These are phyloP conservation scores for Athelia psychrophila DNA, from an alignment of 1,284 basidiomycete genomes.

Conservation along the genomic window DNA sequence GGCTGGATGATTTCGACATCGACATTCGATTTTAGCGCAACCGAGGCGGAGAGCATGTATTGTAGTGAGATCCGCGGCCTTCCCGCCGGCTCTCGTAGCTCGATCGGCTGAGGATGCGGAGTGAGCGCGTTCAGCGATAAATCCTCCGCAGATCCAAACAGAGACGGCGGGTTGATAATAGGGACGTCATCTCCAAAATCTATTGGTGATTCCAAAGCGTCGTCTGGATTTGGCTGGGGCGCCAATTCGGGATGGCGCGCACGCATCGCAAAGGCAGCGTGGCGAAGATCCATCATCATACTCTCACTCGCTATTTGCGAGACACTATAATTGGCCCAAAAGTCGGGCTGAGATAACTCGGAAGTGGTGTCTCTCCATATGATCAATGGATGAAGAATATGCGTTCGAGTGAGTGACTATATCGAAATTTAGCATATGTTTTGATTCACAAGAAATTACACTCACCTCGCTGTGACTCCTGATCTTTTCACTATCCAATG, in stretches of 20 bases:
- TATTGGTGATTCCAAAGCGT: background rate
- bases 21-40: slow-evolving; percentile 64
- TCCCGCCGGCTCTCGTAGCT: slow-evolving; percentile 17
- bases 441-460: background rate
- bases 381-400: slow-evolving; percentile 72
- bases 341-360: slow-evolving; percentile 62
- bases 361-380: slow-evolving; percentile 60
- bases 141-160: background rate
- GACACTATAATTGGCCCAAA: slow-evolving; percentile 68
- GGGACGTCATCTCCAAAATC: background rate
- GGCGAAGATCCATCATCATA: slow-evolving; percentile 64
- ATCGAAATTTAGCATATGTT: background rate
- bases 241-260: slow-evolving; percentile 14
- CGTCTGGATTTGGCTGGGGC: background rate
- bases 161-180: background rate
- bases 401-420: slow-evolving; percentile 67
- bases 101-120: slow-evolving; percentile 21
- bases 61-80: slow-evolving; percentile 56
- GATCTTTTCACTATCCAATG: slow-evolving; percentile 69
- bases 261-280: slow-evolving; percentile 43
- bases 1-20: slow-evolving; percentile 56
- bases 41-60: slow-evolving; percentile 67
- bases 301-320: slow-evolving; percentile 71
- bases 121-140: slow-evolving; percentile 12
- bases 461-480: slow-evolving; percentile 64